A percentile compares a stretch with the other conserved stretches of the same genome.
Evolutionary conservation across 768 basidiomycete genomes (phyloP).

Genomic region (Lactarius vividus): DNA sequence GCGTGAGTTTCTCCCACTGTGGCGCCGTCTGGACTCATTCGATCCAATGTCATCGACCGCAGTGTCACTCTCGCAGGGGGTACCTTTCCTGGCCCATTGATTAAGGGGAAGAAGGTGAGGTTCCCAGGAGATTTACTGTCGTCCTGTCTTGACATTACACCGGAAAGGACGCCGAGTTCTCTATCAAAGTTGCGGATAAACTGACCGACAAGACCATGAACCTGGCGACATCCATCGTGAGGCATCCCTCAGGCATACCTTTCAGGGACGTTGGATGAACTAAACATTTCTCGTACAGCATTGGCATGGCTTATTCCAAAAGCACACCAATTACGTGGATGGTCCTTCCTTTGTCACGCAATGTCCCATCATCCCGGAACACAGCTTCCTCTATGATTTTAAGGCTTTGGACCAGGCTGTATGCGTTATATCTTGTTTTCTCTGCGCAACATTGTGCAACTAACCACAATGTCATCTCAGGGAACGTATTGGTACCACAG

Average conservation of each 20-base stretch:
- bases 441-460: too few relatives aligned
- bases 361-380: constrained; percentile 40
- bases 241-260: neutral
- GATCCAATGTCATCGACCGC: neutral
- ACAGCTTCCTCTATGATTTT: constrained; percentile 44
- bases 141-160: neutral
- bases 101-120: neutral
- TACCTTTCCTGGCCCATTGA: constrained; percentile 3
- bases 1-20: neutral
- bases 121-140: neutral
- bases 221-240: constrained; percentile 12
- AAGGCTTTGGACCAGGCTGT: constrained; percentile 35
- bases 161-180: neutral
- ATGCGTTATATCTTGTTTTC: neutral
- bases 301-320: constrained; percentile 30
- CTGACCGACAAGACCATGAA: constrained; percentile 2
- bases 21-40: neutral
- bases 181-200: neutral
- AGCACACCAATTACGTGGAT: constrained; percentile 25
- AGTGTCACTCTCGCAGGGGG: neutral
- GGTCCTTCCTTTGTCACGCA: constrained; percentile 36
- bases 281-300: constrained; percentile 6
- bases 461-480: constrained; percentile 10
- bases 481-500: constrained; percentile 43
- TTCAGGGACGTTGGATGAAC: too few relatives aligned